phyloP scores from a whole-genome alignment of 148 eudicot genomes.

The Amaranthus cruentus region DNA sequence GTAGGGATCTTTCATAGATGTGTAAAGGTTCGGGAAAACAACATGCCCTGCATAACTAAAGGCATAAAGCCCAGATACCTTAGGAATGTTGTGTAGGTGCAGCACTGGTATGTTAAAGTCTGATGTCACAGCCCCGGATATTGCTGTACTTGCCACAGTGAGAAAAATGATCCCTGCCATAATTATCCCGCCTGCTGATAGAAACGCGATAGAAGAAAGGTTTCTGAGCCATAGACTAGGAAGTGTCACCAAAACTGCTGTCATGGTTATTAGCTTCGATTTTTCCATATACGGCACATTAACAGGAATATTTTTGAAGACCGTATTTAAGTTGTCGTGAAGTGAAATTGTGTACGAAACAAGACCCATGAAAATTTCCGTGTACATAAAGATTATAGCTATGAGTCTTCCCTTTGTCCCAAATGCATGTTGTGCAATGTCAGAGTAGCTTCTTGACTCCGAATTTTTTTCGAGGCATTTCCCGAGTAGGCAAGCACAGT shows the following conservation, averaged over 20 bases:
- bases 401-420: conserved; percentile 51
- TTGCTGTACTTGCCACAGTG: conserved; percentile 45
- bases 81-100: conserved; percentile 51
- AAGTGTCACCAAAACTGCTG: conserved; percentile 62
- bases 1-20: conserved; percentile 66
- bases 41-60: conserved; percentile 76
- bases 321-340: conserved; percentile 61
- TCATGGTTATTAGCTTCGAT: conserved; percentile 50
- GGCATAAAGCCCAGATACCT: conserved; percentile 59
- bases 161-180: conserved; percentile 53
- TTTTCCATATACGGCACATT: conserved; percentile 24
- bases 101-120: conserved; percentile 42
- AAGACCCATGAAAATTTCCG: conserved; percentile 71
- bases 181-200: conserved; percentile 59
- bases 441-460: conserved; percentile 51
- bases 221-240: conserved; percentile 77
- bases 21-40: conserved; percentile 65
- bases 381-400: conserved; percentile 51
- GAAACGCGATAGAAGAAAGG: conserved; percentile 62
- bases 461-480: conserved; percentile 55
- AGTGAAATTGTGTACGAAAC: conserved; percentile 84
- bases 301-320: conserved; percentile 33
- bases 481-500: conserved; percentile 69
- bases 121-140: conserved; percentile 42
- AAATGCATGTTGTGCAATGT: conserved; percentile 60